phyloP scores from a whole-genome alignment of 2,329 filamentous ascomycete genomes.

The Niveomyces coronatus region DNA sequence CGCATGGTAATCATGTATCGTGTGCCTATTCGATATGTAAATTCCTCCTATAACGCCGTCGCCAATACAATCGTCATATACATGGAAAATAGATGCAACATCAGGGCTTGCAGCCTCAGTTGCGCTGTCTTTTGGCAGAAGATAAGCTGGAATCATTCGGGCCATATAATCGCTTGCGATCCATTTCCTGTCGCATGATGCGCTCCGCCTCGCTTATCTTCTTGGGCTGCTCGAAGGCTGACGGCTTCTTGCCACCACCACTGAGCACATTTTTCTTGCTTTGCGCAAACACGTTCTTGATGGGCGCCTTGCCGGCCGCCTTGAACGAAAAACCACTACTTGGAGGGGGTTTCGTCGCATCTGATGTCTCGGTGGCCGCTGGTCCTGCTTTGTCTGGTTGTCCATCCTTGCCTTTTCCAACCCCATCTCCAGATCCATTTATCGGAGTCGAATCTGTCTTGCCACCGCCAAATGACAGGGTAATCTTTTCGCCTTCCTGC shows the following conservation, averaged over 20 bases:
- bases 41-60: neutral
- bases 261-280: slow-evolving; percentile 60
- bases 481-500: slow-evolving; percentile 66
- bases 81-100: too few relatives aligned
- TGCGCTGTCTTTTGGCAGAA: slow-evolving; percentile 43
- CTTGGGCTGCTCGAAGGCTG: slow-evolving; percentile 52
- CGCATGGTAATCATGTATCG: neutral
- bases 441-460: slow-evolving; percentile 22
- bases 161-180: slow-evolving; percentile 52
- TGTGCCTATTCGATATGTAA: neutral
- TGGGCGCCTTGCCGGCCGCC: slow-evolving; percentile 50
- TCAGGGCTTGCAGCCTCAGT: slow-evolving; percentile 11
- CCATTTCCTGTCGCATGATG: slow-evolving; percentile 81
- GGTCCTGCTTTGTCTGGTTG: slow-evolving; percentile 11
- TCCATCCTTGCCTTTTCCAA: slow-evolving; percentile 14
- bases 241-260: slow-evolving; percentile 51
- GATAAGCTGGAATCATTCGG: slow-evolving; percentile 34
- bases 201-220: slow-evolving; percentile 82
- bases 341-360: slow-evolving; percentile 23
- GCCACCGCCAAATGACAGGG: slow-evolving; percentile 49
- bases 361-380: neutral
- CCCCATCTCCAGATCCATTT: slow-evolving; percentile 12
- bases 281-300: slow-evolving; percentile 66
- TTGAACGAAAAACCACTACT: slow-evolving; percentile 50
- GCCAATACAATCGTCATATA: too few relatives aligned